Conservation (phyloP, 176 grass and related monocot species). For the Paspalum notatum region DNA sequence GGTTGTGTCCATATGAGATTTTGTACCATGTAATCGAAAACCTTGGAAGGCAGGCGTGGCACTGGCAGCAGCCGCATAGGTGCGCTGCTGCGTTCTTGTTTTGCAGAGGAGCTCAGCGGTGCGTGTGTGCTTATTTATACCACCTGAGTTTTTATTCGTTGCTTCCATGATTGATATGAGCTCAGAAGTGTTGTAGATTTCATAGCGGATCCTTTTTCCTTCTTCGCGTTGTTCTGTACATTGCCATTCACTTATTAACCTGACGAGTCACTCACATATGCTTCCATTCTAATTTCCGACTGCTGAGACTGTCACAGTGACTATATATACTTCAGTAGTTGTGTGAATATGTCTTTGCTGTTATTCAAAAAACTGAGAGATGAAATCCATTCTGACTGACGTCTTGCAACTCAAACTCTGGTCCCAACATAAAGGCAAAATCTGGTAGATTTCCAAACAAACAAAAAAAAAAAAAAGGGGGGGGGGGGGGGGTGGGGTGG, state of each 20-base stretch:
- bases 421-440: background rate
- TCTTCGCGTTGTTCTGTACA: slow-evolving; percentile 19
- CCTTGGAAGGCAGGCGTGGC: slow-evolving; percentile 33
- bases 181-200: slow-evolving; percentile 55
- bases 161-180: slow-evolving; percentile 64
- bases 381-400: background rate
- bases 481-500: too few relatives aligned
- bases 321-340: background rate
- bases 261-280: background rate
- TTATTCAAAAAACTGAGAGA: background rate
- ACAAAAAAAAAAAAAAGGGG: background rate
- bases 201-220: background rate
- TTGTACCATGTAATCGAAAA: slow-evolving; percentile 39
- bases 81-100: slow-evolving; percentile 43
- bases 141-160: slow-evolving; percentile 54
- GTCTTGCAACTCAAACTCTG: background rate
- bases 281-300: background rate
- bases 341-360: background rate
- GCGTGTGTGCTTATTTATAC: slow-evolving; percentile 51
- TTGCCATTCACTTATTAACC: slow-evolving; percentile 18
- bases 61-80: slow-evolving; percentile 50
- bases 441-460: background rate
- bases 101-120: slow-evolving; percentile 46
- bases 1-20: slow-evolving; percentile 42
- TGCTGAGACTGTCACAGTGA: background rate